Evolutionary conservation across 1,284 basidiomycete genomes (phyloP), one percentile per base, ranked within the genome.

Genomic region (Clitocybe nebularis): DNA sequence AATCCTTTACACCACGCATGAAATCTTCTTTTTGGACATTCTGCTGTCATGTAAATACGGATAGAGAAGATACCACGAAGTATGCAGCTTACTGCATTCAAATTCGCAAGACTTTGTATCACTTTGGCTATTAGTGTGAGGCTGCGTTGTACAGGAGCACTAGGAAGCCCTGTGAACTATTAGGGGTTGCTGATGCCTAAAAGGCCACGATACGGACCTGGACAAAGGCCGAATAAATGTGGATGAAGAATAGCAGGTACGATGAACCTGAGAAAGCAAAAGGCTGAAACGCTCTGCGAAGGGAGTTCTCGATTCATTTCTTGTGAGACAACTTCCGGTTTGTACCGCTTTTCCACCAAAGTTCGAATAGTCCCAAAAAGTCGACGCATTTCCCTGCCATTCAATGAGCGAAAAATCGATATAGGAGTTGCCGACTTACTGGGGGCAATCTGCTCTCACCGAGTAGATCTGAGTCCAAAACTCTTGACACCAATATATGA

Each of bases 241-340:
- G 87, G 87, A 58, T 86, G 74, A 14, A 90, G 68, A 43, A 90
- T 84, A 17, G 83, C 84, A 30, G 87, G 88, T 13, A 88, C 83
- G 52, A 93, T 82, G 61, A 93, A 89, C 34, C 89, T 77, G 25
- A 92, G 70, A 60, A 92, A 92, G 56, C 84, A 80, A 59, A 92
- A 92, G 0, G 89, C 89, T 29, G 85, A 88, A 32, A 92, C 85
- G 54, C 84, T 82, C 59, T 90, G 88, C 74, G 77, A 82, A 23
- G 79, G 83, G 29, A 89, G 67, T 32, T 81, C 74, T 37, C 65
- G 68, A 52, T 72, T 76, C 36, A 66, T 63, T 17, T 72, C 71
- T 13, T 66, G 56, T 11, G 60, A 48, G 7, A 57, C 55, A 25
- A 61, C 59, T 24, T 69, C 66, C 22, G 62, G 57, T 39, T 67